Base-by-base conservation (phyloP, 495 filamentous ascomycete species). In the Xylona heveae region DNA sequence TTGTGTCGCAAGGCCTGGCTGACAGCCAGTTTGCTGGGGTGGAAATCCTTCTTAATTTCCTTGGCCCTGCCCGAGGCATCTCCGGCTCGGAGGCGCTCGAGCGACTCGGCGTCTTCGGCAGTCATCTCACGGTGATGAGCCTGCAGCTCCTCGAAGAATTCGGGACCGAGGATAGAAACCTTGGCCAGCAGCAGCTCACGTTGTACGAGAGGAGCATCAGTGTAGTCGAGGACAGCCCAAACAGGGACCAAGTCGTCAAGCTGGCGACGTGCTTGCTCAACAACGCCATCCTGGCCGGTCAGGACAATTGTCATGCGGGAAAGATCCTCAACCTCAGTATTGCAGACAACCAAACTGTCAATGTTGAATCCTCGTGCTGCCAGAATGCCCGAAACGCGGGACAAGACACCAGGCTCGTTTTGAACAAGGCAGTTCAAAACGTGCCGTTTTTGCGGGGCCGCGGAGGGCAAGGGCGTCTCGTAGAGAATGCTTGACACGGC, bases 291-390 rank as follows among this genome's bases (percentile, higher is more conserved):
- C 54, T 93, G 85, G 23, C 88, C 88, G 36, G 78, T 76, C 25
- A 97, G 63, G 35, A 97, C 88, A 41, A 97, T 97, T 24, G 88
- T 95, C 88, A 97, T 97, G 43, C 88, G 83, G 14, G 81, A 91
- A 19, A 97, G 58, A 44, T 97, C 85, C 42, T 81, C 81, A n/a
- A 97, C 85, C 55, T 94, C 88, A 26, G 88, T 97, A 51, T 78
- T 83, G 60, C 88, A 95, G 24, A 97, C 88, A 30, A 97, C 88
- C 35, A 97, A 61, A 34, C 78, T 85, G 66, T 97, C 88, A 49
- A 97, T 97, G 60, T 97, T 97, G 73, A 97, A 97, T 36, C 88
- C 88, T 24, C 88, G 68, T 18, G 88, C 88, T 10, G 88, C 88
- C 19, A 97, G 66, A 48, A 97, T 95, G 33, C 88, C 88, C 6